Conservation (phyloP, 345 rosid species). For the Syzygium aqueum region DNA sequence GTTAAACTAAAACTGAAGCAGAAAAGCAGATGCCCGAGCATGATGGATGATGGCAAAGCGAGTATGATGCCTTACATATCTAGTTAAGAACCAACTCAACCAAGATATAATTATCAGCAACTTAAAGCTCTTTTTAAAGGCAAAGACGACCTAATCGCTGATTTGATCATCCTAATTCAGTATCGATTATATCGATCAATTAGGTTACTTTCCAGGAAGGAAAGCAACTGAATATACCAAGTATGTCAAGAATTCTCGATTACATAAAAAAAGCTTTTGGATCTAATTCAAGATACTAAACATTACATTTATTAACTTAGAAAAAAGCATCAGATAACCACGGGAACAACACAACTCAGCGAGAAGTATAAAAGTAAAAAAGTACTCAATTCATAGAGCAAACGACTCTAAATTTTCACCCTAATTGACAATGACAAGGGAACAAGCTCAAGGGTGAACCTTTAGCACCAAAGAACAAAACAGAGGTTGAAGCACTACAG, state of each 20-base stretch:
- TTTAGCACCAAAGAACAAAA: not conserved
- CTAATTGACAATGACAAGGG: not conserved
- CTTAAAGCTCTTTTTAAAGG: too few relatives aligned
- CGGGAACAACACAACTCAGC: not conserved
- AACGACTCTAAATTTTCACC: not conserved
- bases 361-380: not conserved
- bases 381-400: not conserved
- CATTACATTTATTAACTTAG: not conserved
- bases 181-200: not conserved
- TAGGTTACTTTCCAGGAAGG: not conserved
- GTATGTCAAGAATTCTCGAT: not conserved
- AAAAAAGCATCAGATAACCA: not conserved
- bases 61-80: not conserved
- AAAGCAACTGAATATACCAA: not conserved
- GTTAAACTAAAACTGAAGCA: not conserved
- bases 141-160: not conserved
- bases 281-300: not conserved
- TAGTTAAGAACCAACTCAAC: not conserved
- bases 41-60: not conserved
- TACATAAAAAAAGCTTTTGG: not conserved
- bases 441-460: not conserved
- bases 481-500: not conserved
- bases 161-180: not conserved
- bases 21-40: not conserved
- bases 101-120: not conserved